phyloP scores from a whole-genome alignment of 2,329 filamentous ascomycete species.

The Ascochyta fabae region DNA sequence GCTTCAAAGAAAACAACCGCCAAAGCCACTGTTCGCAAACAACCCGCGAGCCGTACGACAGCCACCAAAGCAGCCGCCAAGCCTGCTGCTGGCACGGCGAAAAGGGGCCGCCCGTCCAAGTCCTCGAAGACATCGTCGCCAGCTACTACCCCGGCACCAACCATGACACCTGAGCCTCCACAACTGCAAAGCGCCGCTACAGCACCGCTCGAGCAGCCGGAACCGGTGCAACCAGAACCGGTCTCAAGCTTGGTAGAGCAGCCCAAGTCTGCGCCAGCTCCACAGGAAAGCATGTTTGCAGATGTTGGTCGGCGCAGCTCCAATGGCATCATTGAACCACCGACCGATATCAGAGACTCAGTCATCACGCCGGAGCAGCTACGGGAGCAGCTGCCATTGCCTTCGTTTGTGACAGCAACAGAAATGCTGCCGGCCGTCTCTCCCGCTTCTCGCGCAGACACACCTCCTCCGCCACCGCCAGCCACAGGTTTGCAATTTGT shows the following conservation, averaged over 20 bases:
- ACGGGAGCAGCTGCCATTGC: constrained; percentile 44
- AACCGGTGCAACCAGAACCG: constrained; percentile 30
- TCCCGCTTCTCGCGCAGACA: constrained; percentile 45
- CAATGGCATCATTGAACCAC: constrained; percentile 32
- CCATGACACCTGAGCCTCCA: constrained; percentile 45
- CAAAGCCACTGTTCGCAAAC: constrained; percentile 32
- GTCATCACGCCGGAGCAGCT: constrained; percentile 45
- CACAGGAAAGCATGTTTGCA: neutral
- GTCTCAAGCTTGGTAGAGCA: constrained; percentile 14
- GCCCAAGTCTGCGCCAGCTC: neutral
- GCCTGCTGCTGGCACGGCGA: constrained; percentile 22
- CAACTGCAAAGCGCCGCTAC: constrained; percentile 29
- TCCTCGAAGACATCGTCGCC: constrained; percentile 37
- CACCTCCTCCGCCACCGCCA: constrained; percentile 48
- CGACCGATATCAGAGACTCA: constrained; percentile 39
- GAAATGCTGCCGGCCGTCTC: constrained; percentile 29
- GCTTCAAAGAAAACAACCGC: constrained; percentile 42
- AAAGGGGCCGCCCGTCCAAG: constrained; percentile 38
- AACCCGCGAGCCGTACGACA: constrained; percentile 27
- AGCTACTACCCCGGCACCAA: constrained; percentile 45
- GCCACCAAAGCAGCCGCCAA: constrained; percentile 26
- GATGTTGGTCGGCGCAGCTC: constrained; percentile 27
- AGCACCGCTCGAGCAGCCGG: constrained; percentile 37
- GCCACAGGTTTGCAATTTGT: constrained; percentile 41
- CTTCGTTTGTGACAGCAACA: constrained; percentile 36